phyloP scores from a whole-genome alignment of 2,329 filamentous ascomycete species.

The Didymellaceae sp. region DNA sequence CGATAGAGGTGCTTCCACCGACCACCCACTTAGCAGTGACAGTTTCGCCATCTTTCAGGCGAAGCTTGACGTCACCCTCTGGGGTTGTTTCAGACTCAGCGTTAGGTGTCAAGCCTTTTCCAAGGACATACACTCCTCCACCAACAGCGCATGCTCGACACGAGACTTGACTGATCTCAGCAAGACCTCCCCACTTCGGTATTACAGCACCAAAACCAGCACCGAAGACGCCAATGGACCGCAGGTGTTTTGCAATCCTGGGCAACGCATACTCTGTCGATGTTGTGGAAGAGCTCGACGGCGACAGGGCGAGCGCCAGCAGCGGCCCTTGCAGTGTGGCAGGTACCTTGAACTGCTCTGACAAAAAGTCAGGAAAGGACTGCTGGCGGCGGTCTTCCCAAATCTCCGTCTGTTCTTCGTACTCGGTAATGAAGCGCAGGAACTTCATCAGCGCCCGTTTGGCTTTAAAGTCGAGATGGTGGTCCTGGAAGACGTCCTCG shows the following conservation, averaged over 20 bases:
- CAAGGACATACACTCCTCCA: slow-evolving; percentile 87
- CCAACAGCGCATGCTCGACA: slow-evolving; percentile 92
- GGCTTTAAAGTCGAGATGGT: slow-evolving; percentile 74
- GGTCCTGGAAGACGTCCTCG: slow-evolving; percentile 88
- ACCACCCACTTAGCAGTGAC: slow-evolving; percentile 65
- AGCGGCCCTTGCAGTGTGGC: slow-evolving; percentile 69
- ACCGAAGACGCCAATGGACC: slow-evolving; percentile 86
- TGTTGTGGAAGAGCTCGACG: slow-evolving; percentile 61
- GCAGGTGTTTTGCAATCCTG: slow-evolving; percentile 78
- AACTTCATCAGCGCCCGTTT: slow-evolving; percentile 94
- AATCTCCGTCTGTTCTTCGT: slow-evolving; percentile 64
- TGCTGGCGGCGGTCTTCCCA: slow-evolving; percentile 66
- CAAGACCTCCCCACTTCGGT: slow-evolving; percentile 89
- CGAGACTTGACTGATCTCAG: slow-evolving; percentile 88
- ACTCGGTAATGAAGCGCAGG: slow-evolving; percentile 82
- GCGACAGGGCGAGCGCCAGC: slow-evolving; percentile 75
- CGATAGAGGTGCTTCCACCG: slow-evolving; percentile 42
- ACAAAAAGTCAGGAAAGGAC: slow-evolving; percentile 66
- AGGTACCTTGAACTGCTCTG: slow-evolving; percentile 62
- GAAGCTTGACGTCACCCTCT: slow-evolving; percentile 49
- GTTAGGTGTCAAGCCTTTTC: slow-evolving; percentile 63
- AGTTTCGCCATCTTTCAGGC: slow-evolving; percentile 63
- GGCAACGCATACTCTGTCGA: slow-evolving; percentile 73
- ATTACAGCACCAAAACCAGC: slow-evolving; percentile 88
- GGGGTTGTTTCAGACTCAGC: slow-evolving; percentile 6